Conservation (phyloP, 352 stramenopile genomes). For the Phytophthora sojae region DNA sequence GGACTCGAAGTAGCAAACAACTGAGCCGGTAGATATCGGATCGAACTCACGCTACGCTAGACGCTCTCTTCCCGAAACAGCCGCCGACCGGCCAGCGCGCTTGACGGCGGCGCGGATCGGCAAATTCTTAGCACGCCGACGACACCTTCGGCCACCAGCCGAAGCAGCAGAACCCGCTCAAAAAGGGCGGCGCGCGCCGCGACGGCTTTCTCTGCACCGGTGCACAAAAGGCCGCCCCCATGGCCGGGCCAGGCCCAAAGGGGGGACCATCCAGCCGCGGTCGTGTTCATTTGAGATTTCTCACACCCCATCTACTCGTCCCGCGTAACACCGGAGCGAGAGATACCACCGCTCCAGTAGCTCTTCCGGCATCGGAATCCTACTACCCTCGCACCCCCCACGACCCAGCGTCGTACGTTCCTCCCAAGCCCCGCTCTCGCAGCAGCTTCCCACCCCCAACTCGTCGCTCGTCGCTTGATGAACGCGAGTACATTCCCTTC, state of each 20-base stretch:
- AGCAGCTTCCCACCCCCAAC: slow-evolving; percentile 38
- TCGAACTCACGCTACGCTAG: slow-evolving; percentile 1
- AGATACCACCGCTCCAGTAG: slow-evolving; percentile 51
- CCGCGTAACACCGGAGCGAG: slow-evolving; percentile 42
- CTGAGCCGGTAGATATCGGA: too few relatives aligned
- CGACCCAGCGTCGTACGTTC: slow-evolving; percentile 48
- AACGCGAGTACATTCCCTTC: slow-evolving; percentile 49
- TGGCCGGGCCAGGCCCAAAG: slow-evolving; percentile 11
- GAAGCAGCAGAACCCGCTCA: slow-evolving; percentile 26
- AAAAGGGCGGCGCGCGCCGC: slow-evolving; percentile 17
- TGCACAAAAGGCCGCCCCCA: slow-evolving; percentile 35
- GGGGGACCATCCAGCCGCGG: slow-evolving; percentile 32
- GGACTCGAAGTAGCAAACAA: slow-evolving; percentile 7
- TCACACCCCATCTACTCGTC: slow-evolving; percentile 50
- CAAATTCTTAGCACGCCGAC: slow-evolving; percentile 4
- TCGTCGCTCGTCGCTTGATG: slow-evolving; percentile 39
- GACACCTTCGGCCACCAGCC: slow-evolving; percentile 7
- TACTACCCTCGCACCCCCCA: slow-evolving; percentile 37
- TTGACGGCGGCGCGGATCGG: neutral
- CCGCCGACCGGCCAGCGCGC: slow-evolving; percentile 4
- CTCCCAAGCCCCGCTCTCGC: slow-evolving; percentile 26
- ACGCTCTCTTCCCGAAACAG: slow-evolving; percentile 29
- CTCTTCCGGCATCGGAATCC: slow-evolving; percentile 51
- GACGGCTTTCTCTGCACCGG: slow-evolving; percentile 36
- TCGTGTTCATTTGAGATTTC: slow-evolving; percentile 48